These are phyloP conservation scores for Mucuna pruriens DNA, from an alignment of 306 rosid species.

Conservation along the genomic window DNA sequence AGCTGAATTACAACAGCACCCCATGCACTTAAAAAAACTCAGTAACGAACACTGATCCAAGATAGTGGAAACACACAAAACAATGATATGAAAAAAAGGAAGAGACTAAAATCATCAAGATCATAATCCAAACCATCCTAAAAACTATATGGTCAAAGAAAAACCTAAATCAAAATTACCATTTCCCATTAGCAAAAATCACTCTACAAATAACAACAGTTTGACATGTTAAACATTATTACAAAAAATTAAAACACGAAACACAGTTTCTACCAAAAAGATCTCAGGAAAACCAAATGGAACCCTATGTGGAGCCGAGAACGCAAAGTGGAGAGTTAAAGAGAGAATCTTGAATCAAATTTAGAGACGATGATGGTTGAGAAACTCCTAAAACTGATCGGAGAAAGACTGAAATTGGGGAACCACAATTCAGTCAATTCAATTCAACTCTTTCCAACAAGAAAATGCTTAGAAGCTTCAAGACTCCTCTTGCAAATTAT, in stretches of 20 bases:
- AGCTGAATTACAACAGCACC: background rate
- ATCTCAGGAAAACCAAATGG: background rate
- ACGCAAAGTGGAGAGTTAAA: background rate
- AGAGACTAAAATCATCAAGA: conserved; percentile 2
- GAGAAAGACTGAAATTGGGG: background rate
- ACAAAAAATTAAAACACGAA: background rate
- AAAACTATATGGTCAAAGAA: background rate
- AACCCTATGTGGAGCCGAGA: background rate
- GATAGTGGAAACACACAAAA: background rate
- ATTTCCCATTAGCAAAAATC: background rate
- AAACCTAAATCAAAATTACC: background rate
- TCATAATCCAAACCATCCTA: background rate
- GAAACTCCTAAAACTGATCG: background rate
- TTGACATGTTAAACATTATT: no score
- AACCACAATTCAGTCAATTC: no score
- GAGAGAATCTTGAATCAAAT: background rate
- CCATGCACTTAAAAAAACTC: background rate
- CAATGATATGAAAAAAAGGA: background rate
- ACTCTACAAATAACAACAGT: background rate
- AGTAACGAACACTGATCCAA: background rate
- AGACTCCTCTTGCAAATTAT: no score
- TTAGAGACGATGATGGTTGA: background rate
- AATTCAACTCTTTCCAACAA: background rate
- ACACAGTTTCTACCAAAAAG: background rate
- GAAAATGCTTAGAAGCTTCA: background rate